Evolutionary conservation across 805 yeast genomes (phyloP), one percentile per base, ranked within the genome.

Genomic region (Candida michaelii): DNA sequence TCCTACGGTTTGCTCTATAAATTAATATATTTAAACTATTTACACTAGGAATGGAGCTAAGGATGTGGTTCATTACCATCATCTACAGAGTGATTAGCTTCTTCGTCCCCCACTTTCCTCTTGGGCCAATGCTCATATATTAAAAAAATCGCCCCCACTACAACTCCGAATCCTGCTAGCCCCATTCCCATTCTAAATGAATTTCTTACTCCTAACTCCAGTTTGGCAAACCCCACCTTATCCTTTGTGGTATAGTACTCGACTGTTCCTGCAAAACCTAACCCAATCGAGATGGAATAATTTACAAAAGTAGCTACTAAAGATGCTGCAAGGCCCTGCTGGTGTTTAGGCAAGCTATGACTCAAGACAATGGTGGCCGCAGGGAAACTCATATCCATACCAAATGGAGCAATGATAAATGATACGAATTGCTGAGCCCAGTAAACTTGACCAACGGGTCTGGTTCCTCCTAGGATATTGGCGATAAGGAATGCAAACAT

Each of bases 301-400:
- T 83, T 85, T 11, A 82, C 80, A 52, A 82, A 76, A 0, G 91
- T 84, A 15, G 83, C 73, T 1, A 83, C 83, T 42, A 85, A 63
- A 0, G 89, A 82, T 0, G 87, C 89, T 1, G 89, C 90, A 68
- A 83, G 77, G 5, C 91, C 93, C 60, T 85, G 93, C 50, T 81
- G 79, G 39, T 73, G 66, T 42, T 67, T 62, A 0, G 90, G 89
- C 17, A 85, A 65, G 27, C 66, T 62, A 42, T 78, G 76, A 17
- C 82, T 73, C 31, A 85, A 59, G 9, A 82, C 70, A 39, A 85
- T 69, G 0, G 87, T 77, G 0, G 85, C 81, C 0, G 90, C 83
- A 0, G 95, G 93, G 58, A 84, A 85, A 11, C 86, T 79, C 66
- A 81, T 69, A 56, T 85, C 91, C 89, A 85, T 83, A 2, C 89